Evolutionary conservation across 768 basidiomycete genomes (phyloP), one percentile per base, ranked within the genome.

Genomic region (Hydnomerulius pinastri): DNA sequence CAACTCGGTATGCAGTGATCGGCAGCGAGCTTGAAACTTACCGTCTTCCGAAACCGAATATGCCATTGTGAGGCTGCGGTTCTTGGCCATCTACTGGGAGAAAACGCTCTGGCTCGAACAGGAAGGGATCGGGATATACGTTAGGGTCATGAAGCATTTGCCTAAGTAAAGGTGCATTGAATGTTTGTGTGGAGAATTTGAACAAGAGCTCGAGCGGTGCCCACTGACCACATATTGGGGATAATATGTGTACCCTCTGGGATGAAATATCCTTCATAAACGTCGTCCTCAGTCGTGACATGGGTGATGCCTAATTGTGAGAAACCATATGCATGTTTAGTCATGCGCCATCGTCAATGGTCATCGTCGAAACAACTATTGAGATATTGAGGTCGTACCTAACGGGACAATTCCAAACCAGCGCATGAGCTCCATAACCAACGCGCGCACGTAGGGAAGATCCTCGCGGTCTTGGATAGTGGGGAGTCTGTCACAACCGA

Each of bases 141-240:
- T 70, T 64, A 7, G 75, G 71, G 57, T 82, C 74, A 49, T 79
- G 77, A 7, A 77, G 62, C 66, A 82, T 81, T 37, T 65, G 64
- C 80, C 81, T 80, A 46, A 48, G 29, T 36, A 35, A 35, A 33
- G 33, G 25, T 24, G 42, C 36, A 24, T 35, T 25, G 29, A 4
- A 29, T 55, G 33, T 66, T 37, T 24, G 66, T 52, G 33, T 55
- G 46, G 8, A 68, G 43, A 7, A 39, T 51, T 20, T 38, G 35
- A 17, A 62, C 21, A 17, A 64, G 65, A 37, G 46, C 55, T 57
- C 9, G 51, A 45, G 59, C 37, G 46, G 25, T 13, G 15, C 7
- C 21, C 7, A 41, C 25, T 41, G 21, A 40, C 43, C 55, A 58
- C 15, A 48, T 37, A 28, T 56, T 49, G 4, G 57, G 46, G 8